phyloP scores from a whole-genome alignment of 2,329 filamentous ascomycete species.

The Epichloe uncinata region DNA sequence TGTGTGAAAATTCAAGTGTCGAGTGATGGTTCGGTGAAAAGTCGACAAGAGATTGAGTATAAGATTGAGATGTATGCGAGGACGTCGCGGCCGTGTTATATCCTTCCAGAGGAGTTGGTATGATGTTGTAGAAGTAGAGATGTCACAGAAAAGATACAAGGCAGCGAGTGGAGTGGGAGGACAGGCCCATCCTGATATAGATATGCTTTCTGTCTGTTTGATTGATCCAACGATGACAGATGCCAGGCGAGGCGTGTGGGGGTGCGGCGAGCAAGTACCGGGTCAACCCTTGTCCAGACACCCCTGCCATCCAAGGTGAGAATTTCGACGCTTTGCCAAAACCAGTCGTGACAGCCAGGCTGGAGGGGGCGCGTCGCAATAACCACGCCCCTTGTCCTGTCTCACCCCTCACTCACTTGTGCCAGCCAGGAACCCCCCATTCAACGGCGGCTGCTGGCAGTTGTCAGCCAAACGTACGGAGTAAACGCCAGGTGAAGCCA shows the following conservation, averaged over 20 bases:
- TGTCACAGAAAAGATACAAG: not conserved
- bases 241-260: not conserved
- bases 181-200: slow-evolving; percentile 6
- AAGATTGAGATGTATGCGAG: too few species aligned
- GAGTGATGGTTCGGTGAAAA: too few species aligned
- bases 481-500: too few species aligned
- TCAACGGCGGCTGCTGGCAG: too few species aligned
- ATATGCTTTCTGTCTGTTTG: not conserved
- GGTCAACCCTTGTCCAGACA: too few species aligned
- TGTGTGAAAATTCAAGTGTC: too few species aligned
- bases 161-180: not conserved
- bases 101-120: not conserved
- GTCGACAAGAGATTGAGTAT: too few species aligned
- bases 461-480: too few species aligned
- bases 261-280: not conserved
- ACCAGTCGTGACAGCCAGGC: not conserved
- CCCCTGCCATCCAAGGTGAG: not conserved
- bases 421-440: too few species aligned
- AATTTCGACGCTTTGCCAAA: not conserved
- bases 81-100: not conserved
- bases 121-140: not conserved
- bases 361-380: too few species aligned
- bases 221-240: slow-evolving; percentile 1
- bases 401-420: too few species aligned
- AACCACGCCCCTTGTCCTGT: too few species aligned